phyloP scores from a whole-genome alignment of 805 yeast genomes.

The Sugiyamaella mastotermitis region DNA sequence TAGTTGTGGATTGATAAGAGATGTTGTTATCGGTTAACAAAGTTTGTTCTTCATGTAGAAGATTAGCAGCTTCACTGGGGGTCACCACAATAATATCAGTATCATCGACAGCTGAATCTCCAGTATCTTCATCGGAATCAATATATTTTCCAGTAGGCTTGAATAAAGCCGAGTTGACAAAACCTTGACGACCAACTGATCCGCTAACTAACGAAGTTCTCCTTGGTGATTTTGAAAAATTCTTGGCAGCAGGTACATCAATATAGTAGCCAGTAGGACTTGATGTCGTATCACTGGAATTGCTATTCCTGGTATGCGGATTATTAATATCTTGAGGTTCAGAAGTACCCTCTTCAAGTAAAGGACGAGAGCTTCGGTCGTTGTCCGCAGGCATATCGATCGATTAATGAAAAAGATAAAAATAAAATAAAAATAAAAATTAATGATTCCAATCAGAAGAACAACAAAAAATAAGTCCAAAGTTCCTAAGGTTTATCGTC shows the following conservation, averaged over 20 bases:
- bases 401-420: too few species aligned
- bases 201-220: slow-evolving; percentile 21
- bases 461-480: too few species aligned
- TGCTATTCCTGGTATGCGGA: too few species aligned
- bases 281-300: neutral
- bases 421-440: too few species aligned
- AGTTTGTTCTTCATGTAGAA: slow-evolving; percentile 27
- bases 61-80: slow-evolving; percentile 24
- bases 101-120: slow-evolving; percentile 18
- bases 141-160: slow-evolving; percentile 1
- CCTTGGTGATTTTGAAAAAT: slow-evolving; percentile 18
- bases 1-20: slow-evolving; percentile 1
- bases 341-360: too few species aligned
- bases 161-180: slow-evolving; percentile 18
- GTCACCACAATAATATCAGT: slow-evolving; percentile 22
- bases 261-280: slow-evolving; percentile 3
- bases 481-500: too few species aligned
- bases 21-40: slow-evolving; percentile 23
- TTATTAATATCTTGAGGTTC: too few species aligned
- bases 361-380: too few species aligned
- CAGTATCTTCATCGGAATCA: slow-evolving; percentile 14
- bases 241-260: slow-evolving; percentile 14
- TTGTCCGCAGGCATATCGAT: too few species aligned
- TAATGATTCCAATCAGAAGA: too few species aligned
- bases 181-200: slow-evolving; percentile 24